Percentiles rank a stretch among this genome's conserved stretches.
These are phyloP conservation scores for Mycena olivaceomarginata DNA, from an alignment of 768 basidiomycete genomes.

Conservation along the genomic window DNA sequence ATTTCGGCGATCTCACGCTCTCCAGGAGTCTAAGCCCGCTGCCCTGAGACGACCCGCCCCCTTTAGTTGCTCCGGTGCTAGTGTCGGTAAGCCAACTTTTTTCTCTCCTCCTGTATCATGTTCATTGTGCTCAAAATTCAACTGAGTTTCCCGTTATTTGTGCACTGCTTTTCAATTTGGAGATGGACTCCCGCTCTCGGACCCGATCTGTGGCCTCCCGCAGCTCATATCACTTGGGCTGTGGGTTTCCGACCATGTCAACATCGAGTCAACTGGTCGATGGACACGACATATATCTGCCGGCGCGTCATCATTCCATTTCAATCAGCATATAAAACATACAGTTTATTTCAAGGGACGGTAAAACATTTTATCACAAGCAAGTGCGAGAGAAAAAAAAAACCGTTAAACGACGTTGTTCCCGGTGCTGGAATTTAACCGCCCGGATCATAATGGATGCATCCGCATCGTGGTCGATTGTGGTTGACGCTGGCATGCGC, in stretches of 20 bases:
- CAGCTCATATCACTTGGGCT: background rate
- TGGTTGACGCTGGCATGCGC: conserved; percentile 20
- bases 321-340: conserved; percentile 1
- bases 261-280: conserved; percentile 22
- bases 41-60: too few relatives aligned
- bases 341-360: conserved; percentile 2
- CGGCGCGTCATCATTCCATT: conserved; percentile 33
- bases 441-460: conserved; percentile 33
- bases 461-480: background rate
- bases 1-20: conserved; percentile 11
- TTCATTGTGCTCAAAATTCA: conserved; percentile 3
- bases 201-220: conserved; percentile 1
- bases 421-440: background rate
- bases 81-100: background rate
- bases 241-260: conserved; percentile 14
- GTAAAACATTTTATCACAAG: conserved; percentile 5
- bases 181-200: background rate
- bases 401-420: background rate
- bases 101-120: background rate
- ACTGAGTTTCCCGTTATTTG: background rate
- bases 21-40: background rate
- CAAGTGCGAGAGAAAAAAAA: background rate
- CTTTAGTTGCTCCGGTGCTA: background rate
- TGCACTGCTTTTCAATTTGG: background rate
- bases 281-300: background rate